Percentiles rank a stretch among this genome's conserved stretches.
Evolutionary conservation across 257 asterid species (phyloP).

Genomic region (Solanum verrucosum): DNA sequence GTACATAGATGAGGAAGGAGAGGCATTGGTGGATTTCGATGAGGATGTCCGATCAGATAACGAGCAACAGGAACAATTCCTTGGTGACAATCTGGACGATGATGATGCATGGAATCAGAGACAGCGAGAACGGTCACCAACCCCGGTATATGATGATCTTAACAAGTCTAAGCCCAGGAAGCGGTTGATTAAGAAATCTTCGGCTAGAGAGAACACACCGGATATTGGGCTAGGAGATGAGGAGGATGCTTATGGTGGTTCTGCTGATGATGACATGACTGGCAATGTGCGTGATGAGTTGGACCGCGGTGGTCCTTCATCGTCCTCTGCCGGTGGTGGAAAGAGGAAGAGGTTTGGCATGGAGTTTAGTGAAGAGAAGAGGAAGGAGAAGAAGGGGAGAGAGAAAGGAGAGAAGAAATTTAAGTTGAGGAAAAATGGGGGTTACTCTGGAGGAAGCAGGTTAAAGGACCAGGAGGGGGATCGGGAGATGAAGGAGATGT

Average conservation of each 20-base stretch:
- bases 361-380: constrained; percentile 30
- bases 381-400: constrained; percentile 33
- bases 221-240: constrained; percentile 56
- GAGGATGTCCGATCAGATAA: constrained; percentile 64
- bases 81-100: constrained; percentile 34
- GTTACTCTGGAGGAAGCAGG: constrained; percentile 43
- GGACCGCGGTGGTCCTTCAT: constrained; percentile 32
- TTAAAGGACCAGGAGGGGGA: constrained; percentile 62
- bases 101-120: constrained; percentile 35
- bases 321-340: constrained; percentile 38
- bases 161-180: constrained; percentile 64
- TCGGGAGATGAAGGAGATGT: constrained; percentile 91
- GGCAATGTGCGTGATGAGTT: constrained; percentile 48
- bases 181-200: constrained; percentile 66
- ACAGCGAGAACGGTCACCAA: constrained; percentile 45
- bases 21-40: constrained; percentile 81
- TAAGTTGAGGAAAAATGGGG: constrained; percentile 34
- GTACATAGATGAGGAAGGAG: constrained; percentile 85
- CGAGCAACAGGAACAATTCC: constrained; percentile 37
- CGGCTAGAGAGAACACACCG: constrained; percentile 18
- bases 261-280: constrained; percentile 25
- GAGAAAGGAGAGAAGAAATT: constrained; percentile 46
- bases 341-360: constrained; percentile 47
- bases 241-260: constrained; percentile 29
- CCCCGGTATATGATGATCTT: constrained; percentile 53